These are phyloP conservation scores for Inosperma sp. DNA, from an alignment of 768 basidiomycete species.

Conservation along the genomic window DNA sequence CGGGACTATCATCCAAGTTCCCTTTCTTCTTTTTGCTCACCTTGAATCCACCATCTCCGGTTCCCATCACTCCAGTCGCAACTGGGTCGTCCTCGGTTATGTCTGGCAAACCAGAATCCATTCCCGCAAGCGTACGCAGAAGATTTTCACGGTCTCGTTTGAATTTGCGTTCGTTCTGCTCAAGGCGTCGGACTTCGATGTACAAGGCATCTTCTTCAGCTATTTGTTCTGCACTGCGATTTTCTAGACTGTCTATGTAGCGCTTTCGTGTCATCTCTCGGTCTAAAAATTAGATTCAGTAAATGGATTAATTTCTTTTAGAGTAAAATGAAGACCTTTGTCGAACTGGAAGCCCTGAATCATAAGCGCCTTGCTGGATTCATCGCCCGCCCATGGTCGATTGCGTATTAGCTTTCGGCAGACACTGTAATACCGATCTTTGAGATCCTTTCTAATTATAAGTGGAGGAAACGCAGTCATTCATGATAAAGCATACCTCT, in stretches of 20 bases:
- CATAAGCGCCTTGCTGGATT: constrained; percentile 60
- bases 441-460: no score
- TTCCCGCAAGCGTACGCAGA: constrained; percentile 74
- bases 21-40: constrained; percentile 46
- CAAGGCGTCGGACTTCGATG: constrained; percentile 89
- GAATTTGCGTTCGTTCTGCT: constrained; percentile 87
- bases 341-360: constrained; percentile 80
- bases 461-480: no score
- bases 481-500: constrained; percentile 48
- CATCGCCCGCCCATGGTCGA: constrained; percentile 81
- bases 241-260: constrained; percentile 83
- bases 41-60: constrained; percentile 35
- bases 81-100: constrained; percentile 64
- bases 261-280: constrained; percentile 85
- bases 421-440: constrained; percentile 90
- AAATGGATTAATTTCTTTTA: not conserved
- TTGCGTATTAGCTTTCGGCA: constrained; percentile 84
- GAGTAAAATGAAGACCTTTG: constrained; percentile 51
- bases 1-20: constrained; percentile 42
- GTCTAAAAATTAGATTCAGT: constrained; percentile 44
- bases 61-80: constrained; percentile 40
- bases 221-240: constrained; percentile 82
- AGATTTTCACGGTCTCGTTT: constrained; percentile 86
- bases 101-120: constrained; percentile 82
- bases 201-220: constrained; percentile 95